Evolutionary conservation across 2,329 filamentous ascomycete genomes (phyloP).

Genomic region (Acrocalymma vagum): DNA sequence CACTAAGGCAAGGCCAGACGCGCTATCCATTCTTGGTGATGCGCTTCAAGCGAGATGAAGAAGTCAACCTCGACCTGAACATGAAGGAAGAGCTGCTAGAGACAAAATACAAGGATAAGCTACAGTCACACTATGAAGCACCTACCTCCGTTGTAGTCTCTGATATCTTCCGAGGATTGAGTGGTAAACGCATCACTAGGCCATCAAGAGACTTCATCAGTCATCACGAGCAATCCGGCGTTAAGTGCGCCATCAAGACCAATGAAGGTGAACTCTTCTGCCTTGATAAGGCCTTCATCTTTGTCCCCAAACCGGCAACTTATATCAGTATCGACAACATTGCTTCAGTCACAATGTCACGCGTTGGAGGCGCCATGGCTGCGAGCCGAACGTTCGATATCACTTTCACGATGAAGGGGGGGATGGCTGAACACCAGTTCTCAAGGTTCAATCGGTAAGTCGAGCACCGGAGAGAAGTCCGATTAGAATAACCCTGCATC

Average conservation of each 20-base stretch:
- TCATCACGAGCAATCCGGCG: constrained; percentile 91
- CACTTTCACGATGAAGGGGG: constrained; percentile 87
- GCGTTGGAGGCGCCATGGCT: constrained; percentile 92
- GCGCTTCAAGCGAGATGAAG: constrained; percentile 98
- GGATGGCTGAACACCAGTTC: constrained; percentile 90
- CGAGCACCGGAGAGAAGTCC: background rate
- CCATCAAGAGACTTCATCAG: constrained; percentile 94
- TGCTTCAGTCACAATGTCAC: constrained; percentile 90
- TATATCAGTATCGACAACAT: constrained; percentile 97
- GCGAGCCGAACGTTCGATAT: constrained; percentile 97
- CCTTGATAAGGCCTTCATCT: constrained; percentile 98
- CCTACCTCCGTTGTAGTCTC: constrained; percentile 93
- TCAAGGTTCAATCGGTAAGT: constrained; percentile 93
- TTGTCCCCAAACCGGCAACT: constrained; percentile 96
- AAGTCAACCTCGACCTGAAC: constrained; percentile 95
- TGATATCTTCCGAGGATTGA: constrained; percentile 92
- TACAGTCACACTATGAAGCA: constrained; percentile 85
- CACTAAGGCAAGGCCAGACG: constrained; percentile 94
- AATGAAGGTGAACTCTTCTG: constrained; percentile 98
- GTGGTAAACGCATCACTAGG: constrained; percentile 92
- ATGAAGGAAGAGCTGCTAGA: constrained; percentile 90
- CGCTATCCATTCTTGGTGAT: constrained; percentile 98
- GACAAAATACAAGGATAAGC: constrained; percentile 86
- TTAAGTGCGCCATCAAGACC: constrained; percentile 99
- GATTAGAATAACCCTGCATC: constrained; percentile 4